Percentiles rank a stretch among this genome's conserved stretches.
These are phyloP conservation scores for Dendrocalamus sinicus DNA, from an alignment of 176 grass and related monocot genomes.

Conservation along the genomic window DNA sequence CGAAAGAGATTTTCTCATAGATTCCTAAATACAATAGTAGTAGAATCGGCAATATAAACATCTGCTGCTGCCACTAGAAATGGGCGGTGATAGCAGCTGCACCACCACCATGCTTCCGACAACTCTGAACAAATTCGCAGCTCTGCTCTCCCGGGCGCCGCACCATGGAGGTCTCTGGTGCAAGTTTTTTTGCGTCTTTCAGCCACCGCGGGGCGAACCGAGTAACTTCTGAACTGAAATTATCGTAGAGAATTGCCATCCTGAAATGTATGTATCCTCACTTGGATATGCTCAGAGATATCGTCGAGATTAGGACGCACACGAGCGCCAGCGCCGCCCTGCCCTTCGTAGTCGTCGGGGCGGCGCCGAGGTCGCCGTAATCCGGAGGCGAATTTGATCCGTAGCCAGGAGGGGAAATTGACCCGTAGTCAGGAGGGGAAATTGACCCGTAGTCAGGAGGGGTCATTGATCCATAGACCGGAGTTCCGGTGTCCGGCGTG, in stretches of 20 bases:
- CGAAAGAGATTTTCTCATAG: constrained; percentile 11
- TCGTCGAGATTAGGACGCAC: constrained; percentile 38
- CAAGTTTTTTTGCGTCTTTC: not conserved
- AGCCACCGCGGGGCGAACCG: constrained; percentile 37
- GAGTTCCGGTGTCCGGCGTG: constrained; percentile 48
- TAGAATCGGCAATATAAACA: constrained; percentile 34
- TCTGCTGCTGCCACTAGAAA: constrained; percentile 9
- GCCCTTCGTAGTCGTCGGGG: constrained; percentile 1
- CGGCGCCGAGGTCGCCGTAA: constrained; percentile 55
- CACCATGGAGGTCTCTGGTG: not conserved
- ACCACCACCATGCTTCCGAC: constrained; percentile 27
- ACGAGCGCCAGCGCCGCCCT: constrained; percentile 21
- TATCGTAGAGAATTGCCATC: constrained; percentile 23
- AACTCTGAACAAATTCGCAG: constrained; percentile 14
- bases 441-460: constrained; percentile 47
- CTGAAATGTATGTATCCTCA: constrained; percentile 2
- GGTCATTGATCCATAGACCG: constrained; percentile 40
- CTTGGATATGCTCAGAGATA: constrained; percentile 38
- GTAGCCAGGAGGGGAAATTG: constrained; percentile 37
- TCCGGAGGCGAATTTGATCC: constrained; percentile 57
- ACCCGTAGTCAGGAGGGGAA: constrained; percentile 50
- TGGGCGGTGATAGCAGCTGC: not conserved
- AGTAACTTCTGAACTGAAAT: constrained; percentile 33
- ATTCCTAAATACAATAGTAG: constrained; percentile 28
- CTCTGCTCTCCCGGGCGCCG: constrained; percentile 1